A percentile compares a stretch with the other conserved stretches of the same genome.
Evolutionary conservation across 164 flowering plant genomes (phyloP).

Genomic region (Aristolochia californica): DNA sequence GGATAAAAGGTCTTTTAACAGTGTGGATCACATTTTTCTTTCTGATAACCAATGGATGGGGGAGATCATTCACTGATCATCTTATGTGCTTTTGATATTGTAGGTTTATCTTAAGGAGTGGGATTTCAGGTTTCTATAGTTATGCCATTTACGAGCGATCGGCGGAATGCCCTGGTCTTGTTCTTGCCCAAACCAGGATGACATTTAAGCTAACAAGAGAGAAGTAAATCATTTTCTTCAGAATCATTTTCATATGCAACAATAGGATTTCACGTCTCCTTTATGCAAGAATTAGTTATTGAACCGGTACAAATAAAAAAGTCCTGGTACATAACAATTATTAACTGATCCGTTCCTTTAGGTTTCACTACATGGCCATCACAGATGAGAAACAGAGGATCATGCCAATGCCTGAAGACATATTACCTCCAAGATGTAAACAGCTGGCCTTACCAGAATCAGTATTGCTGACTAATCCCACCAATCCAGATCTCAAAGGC

Average conservation of each 20-base stretch:
- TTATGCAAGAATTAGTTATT: no score
- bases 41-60: not conserved
- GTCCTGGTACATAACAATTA: no score
- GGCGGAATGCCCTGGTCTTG: constrained; percentile 28
- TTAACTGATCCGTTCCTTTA: not conserved
- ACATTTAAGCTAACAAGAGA: constrained; percentile 36
- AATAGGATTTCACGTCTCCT: not conserved
- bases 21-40: not conserved
- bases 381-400: constrained; percentile 42
- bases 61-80: not conserved
- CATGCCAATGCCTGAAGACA: constrained; percentile 51
- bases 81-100: not conserved
- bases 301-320: no score
- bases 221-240: constrained; percentile 15
- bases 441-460: constrained; percentile 36
- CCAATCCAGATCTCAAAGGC: constrained; percentile 41
- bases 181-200: constrained; percentile 40
- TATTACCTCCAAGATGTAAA: constrained; percentile 26
- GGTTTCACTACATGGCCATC: constrained; percentile 60
- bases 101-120: constrained; percentile 38
- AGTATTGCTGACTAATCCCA: constrained; percentile 34
- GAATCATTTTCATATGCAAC: not conserved
- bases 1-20: constrained; percentile 30
- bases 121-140: constrained; percentile 42
- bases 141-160: constrained; percentile 40